Percentiles rank a stretch among this genome's conserved stretches.
These are phyloP conservation scores for Gilbertella persicaria DNA, from an alignment of 371 early-diverging fungal genomes.

Conservation along the genomic window DNA sequence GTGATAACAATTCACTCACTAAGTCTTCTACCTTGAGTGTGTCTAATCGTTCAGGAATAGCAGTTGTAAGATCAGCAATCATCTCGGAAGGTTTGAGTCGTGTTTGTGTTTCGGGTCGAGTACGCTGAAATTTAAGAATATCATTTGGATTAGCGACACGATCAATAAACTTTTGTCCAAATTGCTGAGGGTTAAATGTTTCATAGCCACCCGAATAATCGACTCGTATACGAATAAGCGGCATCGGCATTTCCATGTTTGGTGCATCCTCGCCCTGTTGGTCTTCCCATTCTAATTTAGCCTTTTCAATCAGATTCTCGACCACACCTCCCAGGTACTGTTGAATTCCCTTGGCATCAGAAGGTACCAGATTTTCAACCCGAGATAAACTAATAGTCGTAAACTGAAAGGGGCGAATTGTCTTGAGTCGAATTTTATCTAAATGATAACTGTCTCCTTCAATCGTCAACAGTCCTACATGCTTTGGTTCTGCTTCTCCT, in stretches of 20 bases:
- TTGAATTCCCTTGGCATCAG: conserved; percentile 45
- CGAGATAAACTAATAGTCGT: conserved; percentile 66
- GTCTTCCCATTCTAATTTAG: conserved; percentile 63
- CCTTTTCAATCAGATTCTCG: conserved; percentile 67
- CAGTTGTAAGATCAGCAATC: conserved; percentile 17
- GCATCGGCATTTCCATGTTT: conserved; percentile 58
- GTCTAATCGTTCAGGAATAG: conserved; percentile 68
- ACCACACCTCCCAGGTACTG: conserved; percentile 57
- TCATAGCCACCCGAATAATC: conserved; percentile 85
- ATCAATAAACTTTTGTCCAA: conserved; percentile 82
- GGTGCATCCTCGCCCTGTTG: conserved; percentile 8
- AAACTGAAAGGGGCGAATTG: conserved; percentile 91
- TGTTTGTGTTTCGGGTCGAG: background rate
- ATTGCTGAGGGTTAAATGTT: conserved; percentile 83
- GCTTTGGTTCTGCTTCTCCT: conserved; percentile 90
- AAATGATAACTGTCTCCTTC: conserved; percentile 64
- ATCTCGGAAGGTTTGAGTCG: conserved; percentile 18
- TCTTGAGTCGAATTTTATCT: conserved; percentile 74
- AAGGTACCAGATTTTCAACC: conserved; percentile 36
- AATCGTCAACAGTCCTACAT: conserved; percentile 77
- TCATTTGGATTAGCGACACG: conserved; percentile 96
- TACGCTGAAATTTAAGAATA: conserved; percentile 76
- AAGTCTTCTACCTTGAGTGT: conserved; percentile 72
- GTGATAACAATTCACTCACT: conserved; percentile 71
- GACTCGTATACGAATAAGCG: conserved; percentile 81